Conservation (phyloP, 176 grass and related monocot species). For the Lolium perenne region DNA sequence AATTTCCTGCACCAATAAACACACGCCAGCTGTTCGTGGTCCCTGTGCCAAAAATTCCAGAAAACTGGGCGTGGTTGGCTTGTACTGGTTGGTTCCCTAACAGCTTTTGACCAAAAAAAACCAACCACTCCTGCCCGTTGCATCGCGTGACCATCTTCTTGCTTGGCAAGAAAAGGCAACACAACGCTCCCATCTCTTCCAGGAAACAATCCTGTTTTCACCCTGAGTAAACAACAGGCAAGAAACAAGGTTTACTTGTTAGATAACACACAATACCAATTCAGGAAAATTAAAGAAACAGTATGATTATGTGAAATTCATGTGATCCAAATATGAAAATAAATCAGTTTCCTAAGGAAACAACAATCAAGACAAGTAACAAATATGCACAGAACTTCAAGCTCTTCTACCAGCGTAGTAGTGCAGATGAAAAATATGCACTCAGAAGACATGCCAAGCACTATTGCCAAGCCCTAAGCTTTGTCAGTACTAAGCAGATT, state of each 20-base stretch:
- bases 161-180: too few species aligned
- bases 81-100: too few species aligned
- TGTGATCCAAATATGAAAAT: constrained; percentile 16
- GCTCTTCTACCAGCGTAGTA: constrained; percentile 11
- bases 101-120: too few species aligned
- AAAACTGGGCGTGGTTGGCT: too few species aligned
- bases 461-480: background rate
- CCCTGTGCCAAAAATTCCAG: too few species aligned
- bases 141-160: too few species aligned
- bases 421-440: constrained; percentile 26
- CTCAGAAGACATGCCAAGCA: background rate
- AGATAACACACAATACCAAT: constrained; percentile 25
- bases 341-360: constrained; percentile 13
- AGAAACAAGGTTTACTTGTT: constrained; percentile 21
- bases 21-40: too few species aligned
- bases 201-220: constrained; percentile 70
- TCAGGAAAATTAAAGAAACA: constrained; percentile 15
- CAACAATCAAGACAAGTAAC: constrained; percentile 17
- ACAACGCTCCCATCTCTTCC: too few species aligned
- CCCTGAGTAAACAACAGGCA: constrained; percentile 60
- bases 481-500: constrained; percentile 18
- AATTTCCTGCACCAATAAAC: too few species aligned
- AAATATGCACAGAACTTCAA: constrained; percentile 17
- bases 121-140: too few species aligned
- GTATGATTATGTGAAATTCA: constrained; percentile 26